Evolutionary conservation across 805 yeast species (phyloP).

Genomic region (Starmerella tilneyi): DNA sequence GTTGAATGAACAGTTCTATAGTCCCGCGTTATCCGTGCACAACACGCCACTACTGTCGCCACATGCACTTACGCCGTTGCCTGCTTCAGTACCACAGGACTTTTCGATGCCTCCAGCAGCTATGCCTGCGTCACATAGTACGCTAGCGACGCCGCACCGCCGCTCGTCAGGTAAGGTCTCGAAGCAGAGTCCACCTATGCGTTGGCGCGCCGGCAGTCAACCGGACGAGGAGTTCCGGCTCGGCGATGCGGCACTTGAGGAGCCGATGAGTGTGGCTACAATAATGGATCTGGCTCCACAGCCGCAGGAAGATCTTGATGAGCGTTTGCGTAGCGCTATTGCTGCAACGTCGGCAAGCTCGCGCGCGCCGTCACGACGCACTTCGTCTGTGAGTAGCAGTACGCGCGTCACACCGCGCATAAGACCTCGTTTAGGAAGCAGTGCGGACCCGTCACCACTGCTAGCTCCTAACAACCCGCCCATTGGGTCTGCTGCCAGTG

Average conservation of each 20-base stretch:
- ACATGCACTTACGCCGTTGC: constrained; percentile 18
- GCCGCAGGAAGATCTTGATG: constrained; percentile 17
- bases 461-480: background rate
- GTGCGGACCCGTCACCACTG: constrained; percentile 7
- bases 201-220: constrained; percentile 9
- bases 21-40: constrained; percentile 17
- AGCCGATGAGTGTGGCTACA: constrained; percentile 2
- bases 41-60: constrained; percentile 22
- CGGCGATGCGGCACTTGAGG: constrained; percentile 19
- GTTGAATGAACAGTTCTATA: constrained; percentile 8
- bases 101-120: background rate
- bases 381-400: constrained; percentile 12
- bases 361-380: constrained; percentile 13
- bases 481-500: background rate
- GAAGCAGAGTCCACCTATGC: constrained; percentile 16
- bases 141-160: background rate
- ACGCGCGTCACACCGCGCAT: constrained; percentile 20
- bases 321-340: constrained; percentile 19
- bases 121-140: constrained; percentile 1
- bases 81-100: constrained; percentile 15
- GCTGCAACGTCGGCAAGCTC: constrained; percentile 15
- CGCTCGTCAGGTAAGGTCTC: constrained; percentile 11
- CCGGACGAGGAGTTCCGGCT: constrained; percentile 20
- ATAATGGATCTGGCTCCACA: background rate
- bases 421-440: constrained; percentile 13